Conservation (phyloP, 2,329 filamentous ascomycete species). For the Neoscytalidium dimidiatum region DNA sequence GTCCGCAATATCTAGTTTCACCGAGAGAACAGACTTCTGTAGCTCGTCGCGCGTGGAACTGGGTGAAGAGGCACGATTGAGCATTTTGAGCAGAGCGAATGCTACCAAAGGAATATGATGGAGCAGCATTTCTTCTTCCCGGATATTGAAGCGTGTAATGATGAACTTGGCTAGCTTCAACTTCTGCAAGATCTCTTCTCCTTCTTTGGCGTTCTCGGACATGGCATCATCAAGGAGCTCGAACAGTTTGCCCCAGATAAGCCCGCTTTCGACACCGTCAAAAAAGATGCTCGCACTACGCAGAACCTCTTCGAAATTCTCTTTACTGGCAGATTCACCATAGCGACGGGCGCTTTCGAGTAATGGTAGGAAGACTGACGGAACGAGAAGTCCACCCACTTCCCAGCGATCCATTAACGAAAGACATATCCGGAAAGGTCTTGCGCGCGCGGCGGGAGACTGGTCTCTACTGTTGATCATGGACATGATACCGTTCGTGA, state of each 20-base stretch:
- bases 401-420: slow-evolving; percentile 99
- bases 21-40: not conserved
- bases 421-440: slow-evolving; percentile 86
- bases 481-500: slow-evolving; percentile 73
- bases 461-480: slow-evolving; percentile 59
- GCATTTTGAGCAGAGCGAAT: slow-evolving; percentile 60
- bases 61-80: slow-evolving; percentile 32
- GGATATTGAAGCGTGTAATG: slow-evolving; percentile 83
- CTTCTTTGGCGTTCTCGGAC: slow-evolving; percentile 51
- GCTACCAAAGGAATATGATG: slow-evolving; percentile 78
- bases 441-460: slow-evolving; percentile 69
- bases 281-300: slow-evolving; percentile 95
- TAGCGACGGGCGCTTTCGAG: slow-evolving; percentile 79
- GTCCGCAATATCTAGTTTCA: slow-evolving; percentile 38
- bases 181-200: slow-evolving; percentile 57
- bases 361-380: slow-evolving; percentile 83
- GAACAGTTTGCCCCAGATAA: slow-evolving; percentile 86
- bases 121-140: slow-evolving; percentile 93
- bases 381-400: slow-evolving; percentile 85
- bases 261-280: slow-evolving; percentile 89
- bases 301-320: slow-evolving; percentile 81
- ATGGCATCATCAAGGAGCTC: slow-evolving; percentile 59
- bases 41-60: slow-evolving; percentile 7
- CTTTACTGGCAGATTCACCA: slow-evolving; percentile 65
- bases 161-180: slow-evolving; percentile 80